Evolutionary conservation across 768 basidiomycete genomes (phyloP).

Genomic region (Russula brevipes): DNA sequence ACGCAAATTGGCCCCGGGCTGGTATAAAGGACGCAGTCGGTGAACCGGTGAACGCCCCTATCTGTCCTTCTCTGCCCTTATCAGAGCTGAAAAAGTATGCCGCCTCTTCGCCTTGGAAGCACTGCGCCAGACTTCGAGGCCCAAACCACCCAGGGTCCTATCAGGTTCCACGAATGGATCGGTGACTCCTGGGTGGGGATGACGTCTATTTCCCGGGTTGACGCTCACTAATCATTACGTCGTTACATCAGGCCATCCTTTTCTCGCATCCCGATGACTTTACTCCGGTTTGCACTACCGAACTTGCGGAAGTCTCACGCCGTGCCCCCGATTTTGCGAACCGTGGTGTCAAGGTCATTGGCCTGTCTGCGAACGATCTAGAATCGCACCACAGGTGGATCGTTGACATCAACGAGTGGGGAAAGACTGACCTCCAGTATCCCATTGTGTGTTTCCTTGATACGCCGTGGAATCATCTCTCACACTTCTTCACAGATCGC

Average conservation of each 20-base stretch:
- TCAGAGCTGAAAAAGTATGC: slow-evolving; percentile 24
- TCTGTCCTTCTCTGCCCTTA: background rate
- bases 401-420: slow-evolving; percentile 77
- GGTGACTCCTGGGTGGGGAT: slow-evolving; percentile 70
- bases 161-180: slow-evolving; percentile 93
- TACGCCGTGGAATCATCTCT: background rate
- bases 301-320: slow-evolving; percentile 92
- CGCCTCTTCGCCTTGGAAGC: slow-evolving; percentile 73
- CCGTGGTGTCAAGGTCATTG: slow-evolving; percentile 90
- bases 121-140: slow-evolving; percentile 91
- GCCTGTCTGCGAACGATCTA: slow-evolving; percentile 87
- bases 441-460: slow-evolving; percentile 65
- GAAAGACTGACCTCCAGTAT: slow-evolving; percentile 81
- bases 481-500: slow-evolving; percentile 60
- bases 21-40: background rate
- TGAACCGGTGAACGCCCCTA: background rate
- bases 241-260: slow-evolving; percentile 55
- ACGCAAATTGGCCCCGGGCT: background rate
- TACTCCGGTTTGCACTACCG: slow-evolving; percentile 94
- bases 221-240: background rate
- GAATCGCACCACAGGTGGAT: slow-evolving; percentile 85
- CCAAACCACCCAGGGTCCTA: slow-evolving; percentile 77
- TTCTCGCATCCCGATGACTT: slow-evolving; percentile 96
- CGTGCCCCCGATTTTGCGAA: slow-evolving; percentile 78
- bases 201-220: background rate